Percentiles rank a stretch among this genome's conserved stretches.
phyloP scores from a whole-genome alignment of 208 protist species.

The Acanthamoeba healyi region DNA sequence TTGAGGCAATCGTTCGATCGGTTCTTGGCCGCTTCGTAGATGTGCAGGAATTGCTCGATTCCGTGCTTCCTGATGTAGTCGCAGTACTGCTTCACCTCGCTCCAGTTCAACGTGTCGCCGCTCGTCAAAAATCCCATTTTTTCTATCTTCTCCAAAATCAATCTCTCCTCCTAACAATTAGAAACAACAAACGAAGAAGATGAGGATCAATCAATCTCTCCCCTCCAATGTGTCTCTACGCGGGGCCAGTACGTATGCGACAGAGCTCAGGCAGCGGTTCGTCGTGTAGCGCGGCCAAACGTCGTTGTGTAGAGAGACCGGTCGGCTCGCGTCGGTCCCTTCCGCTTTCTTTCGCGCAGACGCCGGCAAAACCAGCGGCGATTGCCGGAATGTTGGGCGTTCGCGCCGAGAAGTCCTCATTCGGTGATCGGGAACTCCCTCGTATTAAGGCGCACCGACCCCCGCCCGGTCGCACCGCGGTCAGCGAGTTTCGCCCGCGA shows the following conservation, averaged over 20 bases:
- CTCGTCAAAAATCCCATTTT: conserved; percentile 84
- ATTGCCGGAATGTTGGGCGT: background rate
- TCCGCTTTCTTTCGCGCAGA: background rate
- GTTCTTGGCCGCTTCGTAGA: conserved; percentile 91
- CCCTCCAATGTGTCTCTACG: too few relatives aligned
- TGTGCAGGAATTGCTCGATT: conserved; percentile 95
- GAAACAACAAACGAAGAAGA: background rate
- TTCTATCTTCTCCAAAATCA: background rate
- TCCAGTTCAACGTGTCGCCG: conserved; percentile 80
- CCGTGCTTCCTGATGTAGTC: conserved; percentile 94
- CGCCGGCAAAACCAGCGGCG: background rate
- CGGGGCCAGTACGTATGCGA: too few relatives aligned
- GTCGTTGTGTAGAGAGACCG: background rate
- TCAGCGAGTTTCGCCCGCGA: too few relatives aligned
- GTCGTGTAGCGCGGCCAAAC: background rate
- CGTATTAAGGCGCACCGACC: too few relatives aligned
- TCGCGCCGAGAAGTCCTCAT: background rate
- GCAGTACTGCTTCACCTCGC: conserved; percentile 70
- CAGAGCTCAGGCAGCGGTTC: too few relatives aligned
- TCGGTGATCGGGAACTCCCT: background rate
- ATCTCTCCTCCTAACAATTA: too few relatives aligned
- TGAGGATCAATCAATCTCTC: background rate
- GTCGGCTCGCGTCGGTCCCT: background rate
- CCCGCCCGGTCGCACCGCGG: too few relatives aligned
- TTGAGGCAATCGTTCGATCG: conserved; percentile 91